These are phyloP conservation scores for Vachellia collinsii DNA, from an alignment of 306 rosid species.

Conservation along the genomic window DNA sequence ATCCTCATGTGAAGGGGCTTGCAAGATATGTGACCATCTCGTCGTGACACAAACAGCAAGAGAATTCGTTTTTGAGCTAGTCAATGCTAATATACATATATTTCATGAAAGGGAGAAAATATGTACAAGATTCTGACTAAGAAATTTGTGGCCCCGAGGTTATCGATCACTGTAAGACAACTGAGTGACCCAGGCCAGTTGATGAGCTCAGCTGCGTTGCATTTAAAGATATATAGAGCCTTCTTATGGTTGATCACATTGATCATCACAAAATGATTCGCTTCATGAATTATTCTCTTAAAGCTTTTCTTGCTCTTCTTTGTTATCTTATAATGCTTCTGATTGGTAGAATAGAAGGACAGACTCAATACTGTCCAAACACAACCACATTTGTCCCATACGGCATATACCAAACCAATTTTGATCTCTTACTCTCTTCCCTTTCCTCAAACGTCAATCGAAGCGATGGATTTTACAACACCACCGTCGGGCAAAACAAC, in stretches of 20 bases:
- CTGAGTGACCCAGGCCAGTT: not conserved
- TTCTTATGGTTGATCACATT: no score
- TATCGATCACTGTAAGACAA: not conserved
- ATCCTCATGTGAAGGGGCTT: no score
- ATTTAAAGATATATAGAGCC: not conserved
- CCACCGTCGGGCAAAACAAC: not conserved
- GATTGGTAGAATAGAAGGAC: not conserved
- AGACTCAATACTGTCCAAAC: not conserved
- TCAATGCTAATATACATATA: no score
- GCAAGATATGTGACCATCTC: no score
- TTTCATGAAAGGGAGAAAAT: no score
- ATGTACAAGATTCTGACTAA: no score
- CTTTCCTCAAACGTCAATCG: constrained; percentile 37
- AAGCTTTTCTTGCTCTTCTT: not conserved
- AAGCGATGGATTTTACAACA: constrained; percentile 20
- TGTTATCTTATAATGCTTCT: not conserved
- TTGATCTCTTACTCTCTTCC: constrained; percentile 31
- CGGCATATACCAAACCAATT: constrained; percentile 38
- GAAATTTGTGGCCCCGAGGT: no score
- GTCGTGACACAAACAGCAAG: no score
- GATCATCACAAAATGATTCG: not conserved
- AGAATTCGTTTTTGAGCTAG: no score
- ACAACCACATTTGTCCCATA: not conserved
- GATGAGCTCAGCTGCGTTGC: no score
- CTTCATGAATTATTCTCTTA: no score